phyloP scores from a whole-genome alignment of 345 rosid species.

The Salix viminalis region DNA sequence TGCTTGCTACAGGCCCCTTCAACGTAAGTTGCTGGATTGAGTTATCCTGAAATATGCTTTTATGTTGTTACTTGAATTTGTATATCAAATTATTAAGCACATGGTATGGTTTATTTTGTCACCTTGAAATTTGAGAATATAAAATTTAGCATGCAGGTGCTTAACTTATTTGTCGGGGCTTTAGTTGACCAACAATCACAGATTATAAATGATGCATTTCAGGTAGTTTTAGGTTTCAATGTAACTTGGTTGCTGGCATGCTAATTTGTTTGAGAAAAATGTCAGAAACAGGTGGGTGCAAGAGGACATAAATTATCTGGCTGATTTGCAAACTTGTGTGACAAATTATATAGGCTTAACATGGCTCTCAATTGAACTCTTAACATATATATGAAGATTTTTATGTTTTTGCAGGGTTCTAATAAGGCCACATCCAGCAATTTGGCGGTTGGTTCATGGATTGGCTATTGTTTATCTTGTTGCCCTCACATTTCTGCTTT shows the following conservation, averaged over 20 bases:
- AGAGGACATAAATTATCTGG: neutral
- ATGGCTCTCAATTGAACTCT: neutral
- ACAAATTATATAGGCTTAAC: neutral
- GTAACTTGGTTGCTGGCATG: neutral
- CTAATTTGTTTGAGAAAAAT: neutral
- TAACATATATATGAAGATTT: slow-evolving; percentile 1
- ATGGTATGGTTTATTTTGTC: neutral
- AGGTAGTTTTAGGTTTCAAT: neutral
- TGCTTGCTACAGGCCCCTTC: slow-evolving; percentile 99
- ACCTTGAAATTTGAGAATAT: neutral
- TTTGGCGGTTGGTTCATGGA: slow-evolving; percentile 98
- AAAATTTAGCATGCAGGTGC: neutral
- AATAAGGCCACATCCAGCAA: slow-evolving; percentile 96
- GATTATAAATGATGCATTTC: neutral
- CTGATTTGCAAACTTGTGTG: neutral
- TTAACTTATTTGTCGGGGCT: neutral
- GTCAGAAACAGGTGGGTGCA: neutral
- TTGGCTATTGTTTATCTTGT: slow-evolving; percentile 92
- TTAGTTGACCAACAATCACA: neutral
- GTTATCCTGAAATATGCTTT: neutral
- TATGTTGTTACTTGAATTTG: neutral
- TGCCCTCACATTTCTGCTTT: slow-evolving; percentile 89
- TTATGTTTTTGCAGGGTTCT: slow-evolving; percentile 51
- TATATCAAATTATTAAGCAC: neutral
- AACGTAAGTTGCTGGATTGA: slow-evolving; percentile 51